Evolutionary conservation across 2,329 filamentous ascomycete species (phyloP).

Genomic region (Penicillium sp.): DNA sequence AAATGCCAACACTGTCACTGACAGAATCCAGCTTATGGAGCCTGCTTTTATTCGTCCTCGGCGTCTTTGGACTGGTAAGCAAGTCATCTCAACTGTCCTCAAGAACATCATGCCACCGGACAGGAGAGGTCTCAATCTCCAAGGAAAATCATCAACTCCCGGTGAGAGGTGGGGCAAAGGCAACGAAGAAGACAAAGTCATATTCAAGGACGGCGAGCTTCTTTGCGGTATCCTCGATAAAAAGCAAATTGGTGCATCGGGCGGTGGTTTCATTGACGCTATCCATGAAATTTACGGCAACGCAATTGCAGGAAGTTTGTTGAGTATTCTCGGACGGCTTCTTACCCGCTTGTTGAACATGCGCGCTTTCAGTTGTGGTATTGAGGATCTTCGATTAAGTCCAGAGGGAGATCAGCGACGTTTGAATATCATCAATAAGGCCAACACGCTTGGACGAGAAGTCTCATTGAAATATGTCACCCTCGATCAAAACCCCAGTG

Average conservation of each 20-base stretch:
- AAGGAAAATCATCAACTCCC: constrained; percentile 72
- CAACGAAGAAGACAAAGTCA: constrained; percentile 72
- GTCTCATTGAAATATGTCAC: constrained; percentile 88
- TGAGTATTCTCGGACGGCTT: constrained; percentile 84
- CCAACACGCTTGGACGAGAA: constrained; percentile 66
- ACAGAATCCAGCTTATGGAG: constrained; percentile 73
- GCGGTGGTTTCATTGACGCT: constrained; percentile 83
- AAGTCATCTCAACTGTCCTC: constrained; percentile 86
- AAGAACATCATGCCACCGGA: constrained; percentile 82
- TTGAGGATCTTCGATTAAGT: constrained; percentile 89
- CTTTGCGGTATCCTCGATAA: constrained; percentile 93
- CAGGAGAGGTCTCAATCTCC: constrained; percentile 73
- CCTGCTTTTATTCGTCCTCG: constrained; percentile 80
- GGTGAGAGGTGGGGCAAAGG: constrained; percentile 70
- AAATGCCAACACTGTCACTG: constrained; percentile 78
- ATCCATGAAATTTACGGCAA: constrained; percentile 93
- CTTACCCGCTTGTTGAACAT: constrained; percentile 88
- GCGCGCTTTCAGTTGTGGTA: constrained; percentile 93
- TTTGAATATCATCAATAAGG: constrained; percentile 63
- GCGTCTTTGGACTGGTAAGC: constrained; percentile 90
- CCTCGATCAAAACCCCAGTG: constrained; percentile 60
- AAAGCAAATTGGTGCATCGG: constrained; percentile 82
- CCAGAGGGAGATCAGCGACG: constrained; percentile 70
- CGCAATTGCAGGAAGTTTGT: constrained; percentile 75
- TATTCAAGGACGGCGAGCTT: constrained; percentile 82